Evolutionary conservation across 805 yeast genomes (phyloP).

Genomic region (Blastobotrys muscicola): DNA sequence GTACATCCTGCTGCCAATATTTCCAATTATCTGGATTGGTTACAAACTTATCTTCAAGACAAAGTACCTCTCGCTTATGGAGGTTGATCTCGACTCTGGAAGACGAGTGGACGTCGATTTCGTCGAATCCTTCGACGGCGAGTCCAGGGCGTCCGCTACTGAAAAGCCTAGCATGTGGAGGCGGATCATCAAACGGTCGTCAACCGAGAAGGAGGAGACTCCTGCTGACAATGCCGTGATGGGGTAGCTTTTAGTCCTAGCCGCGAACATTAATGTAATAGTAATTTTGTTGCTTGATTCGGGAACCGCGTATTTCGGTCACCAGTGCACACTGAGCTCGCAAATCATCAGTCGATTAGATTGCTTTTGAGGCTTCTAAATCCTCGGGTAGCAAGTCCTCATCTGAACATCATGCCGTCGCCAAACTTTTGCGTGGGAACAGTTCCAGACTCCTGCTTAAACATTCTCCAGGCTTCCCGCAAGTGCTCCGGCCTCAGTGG

Average conservation of each 20-base stretch:
- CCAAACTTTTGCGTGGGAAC: conserved; percentile 60
- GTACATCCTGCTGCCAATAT: conserved; percentile 53
- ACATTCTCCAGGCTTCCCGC: conserved; percentile 80
- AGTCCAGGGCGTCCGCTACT: neutral
- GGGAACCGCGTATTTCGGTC: too few relatives aligned
- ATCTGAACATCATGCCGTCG: conserved; percentile 63
- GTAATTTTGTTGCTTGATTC: too few relatives aligned
- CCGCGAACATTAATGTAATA: too few relatives aligned
- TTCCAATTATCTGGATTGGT: conserved; percentile 35
- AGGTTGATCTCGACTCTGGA: conserved; percentile 36
- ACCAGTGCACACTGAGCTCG: too few relatives aligned
- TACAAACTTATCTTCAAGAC: conserved; percentile 31
- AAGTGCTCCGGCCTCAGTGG: conserved; percentile 80
- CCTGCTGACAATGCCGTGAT: neutral
- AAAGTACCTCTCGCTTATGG: conserved; percentile 30
- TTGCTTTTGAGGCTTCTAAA: too few relatives aligned
- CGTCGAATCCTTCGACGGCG: too few relatives aligned
- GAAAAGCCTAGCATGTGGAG: neutral
- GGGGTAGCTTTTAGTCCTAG: neutral
- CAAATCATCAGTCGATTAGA: too few relatives aligned
- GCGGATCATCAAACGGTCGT: too few relatives aligned
- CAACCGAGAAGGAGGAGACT: neutral
- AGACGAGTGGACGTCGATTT: conserved; percentile 30
- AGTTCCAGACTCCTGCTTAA: conserved; percentile 55
- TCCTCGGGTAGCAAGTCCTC: too few relatives aligned